Evolutionary conservation across 1,284 basidiomycete genomes (phyloP), one percentile per base, ranked within the genome.

Genomic region (Cryptococcus floricola): DNA sequence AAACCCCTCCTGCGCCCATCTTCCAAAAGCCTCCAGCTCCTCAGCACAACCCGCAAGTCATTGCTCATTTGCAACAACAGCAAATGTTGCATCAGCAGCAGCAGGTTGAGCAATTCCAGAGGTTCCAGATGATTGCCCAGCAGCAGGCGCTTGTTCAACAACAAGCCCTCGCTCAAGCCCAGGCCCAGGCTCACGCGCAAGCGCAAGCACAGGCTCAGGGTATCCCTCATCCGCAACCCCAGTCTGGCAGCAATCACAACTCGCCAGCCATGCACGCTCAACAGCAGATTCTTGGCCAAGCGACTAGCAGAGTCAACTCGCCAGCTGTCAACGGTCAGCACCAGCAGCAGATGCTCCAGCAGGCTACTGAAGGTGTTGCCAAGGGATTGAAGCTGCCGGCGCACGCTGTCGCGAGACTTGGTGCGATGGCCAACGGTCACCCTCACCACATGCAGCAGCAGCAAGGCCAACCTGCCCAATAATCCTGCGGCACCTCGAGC

Each of bases 331-430:
- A 60, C 39, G 60, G 56, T 27, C 49, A 49, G 13, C 53, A 51
- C 13, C 57, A 59, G 39, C 52, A 57, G 39, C 39, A 47, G 31
- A 39, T 19, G 39, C 48, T 19, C 19, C 18, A 46, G 19, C 28
- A 10, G 18, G 47, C 53, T 10, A 34, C 31, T 6, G 38, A 44
- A 8, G 46, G 51, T 38, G 51, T 27, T n/a, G 61, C 65, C 48
- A 39, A 73, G 44, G 67, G 74, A 51, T 58, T 75, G 46, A 75
- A 74, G 50, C 56, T 75, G 3, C 73, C 73, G 0, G 53, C 73
- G 6, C 71, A 71, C 57, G 73, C 73, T 4, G 66, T 67, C 9
- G 70, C 70, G n/a, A 61, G 71, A 37, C 52, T 75, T 10, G 72
- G 61, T 18, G 58, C 58, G 9, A 28, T 50, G 14, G 39, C 38